Percentiles rank a stretch among this genome's conserved stretches.
phyloP scores from a whole-genome alignment of 1,284 basidiomycete species.

The Papiliotrema nemorosa region DNA sequence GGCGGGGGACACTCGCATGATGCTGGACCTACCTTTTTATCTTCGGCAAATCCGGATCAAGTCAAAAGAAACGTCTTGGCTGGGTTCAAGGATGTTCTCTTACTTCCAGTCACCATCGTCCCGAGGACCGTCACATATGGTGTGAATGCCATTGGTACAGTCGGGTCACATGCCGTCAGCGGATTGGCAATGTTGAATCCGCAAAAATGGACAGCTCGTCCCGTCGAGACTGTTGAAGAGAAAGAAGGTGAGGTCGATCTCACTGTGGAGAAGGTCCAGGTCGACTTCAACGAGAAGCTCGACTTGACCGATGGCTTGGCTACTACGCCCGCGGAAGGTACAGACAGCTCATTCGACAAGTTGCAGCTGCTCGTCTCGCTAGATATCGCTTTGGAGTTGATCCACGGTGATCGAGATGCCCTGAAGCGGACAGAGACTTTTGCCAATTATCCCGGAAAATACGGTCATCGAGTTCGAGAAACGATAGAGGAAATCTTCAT shows the following conservation, averaged over 20 bases:
- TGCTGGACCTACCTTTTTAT: constrained; percentile 60
- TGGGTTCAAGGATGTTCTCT: constrained; percentile 82
- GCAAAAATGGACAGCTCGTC: constrained; percentile 62
- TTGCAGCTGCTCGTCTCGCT: constrained; percentile 86
- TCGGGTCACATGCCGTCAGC: constrained; percentile 71
- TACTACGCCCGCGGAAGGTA: neutral
- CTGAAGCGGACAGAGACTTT: constrained; percentile 92
- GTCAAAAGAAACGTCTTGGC: constrained; percentile 90
- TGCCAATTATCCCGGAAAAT: constrained; percentile 74
- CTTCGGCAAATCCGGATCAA: constrained; percentile 81
- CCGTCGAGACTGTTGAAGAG: constrained; percentile 12
- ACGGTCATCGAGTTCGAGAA: constrained; percentile 74
- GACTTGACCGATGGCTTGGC: constrained; percentile 13
- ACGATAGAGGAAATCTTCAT: constrained; percentile 92
- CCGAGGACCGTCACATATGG: constrained; percentile 73
- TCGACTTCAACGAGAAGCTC: constrained; percentile 1
- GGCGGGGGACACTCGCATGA: neutral
- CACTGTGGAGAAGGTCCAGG: constrained; percentile 24
- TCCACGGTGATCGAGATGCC: constrained; percentile 84
- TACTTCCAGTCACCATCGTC: constrained; percentile 93
- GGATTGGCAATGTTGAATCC: constrained; percentile 84
- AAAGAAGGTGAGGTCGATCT: constrained; percentile 47
- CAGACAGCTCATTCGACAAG: constrained; percentile 53
- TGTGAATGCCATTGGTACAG: constrained; percentile 62
- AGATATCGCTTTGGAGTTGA: constrained; percentile 84